phyloP scores from a whole-genome alignment of 768 basidiomycete species.

The Lenzites betulinus region DNA sequence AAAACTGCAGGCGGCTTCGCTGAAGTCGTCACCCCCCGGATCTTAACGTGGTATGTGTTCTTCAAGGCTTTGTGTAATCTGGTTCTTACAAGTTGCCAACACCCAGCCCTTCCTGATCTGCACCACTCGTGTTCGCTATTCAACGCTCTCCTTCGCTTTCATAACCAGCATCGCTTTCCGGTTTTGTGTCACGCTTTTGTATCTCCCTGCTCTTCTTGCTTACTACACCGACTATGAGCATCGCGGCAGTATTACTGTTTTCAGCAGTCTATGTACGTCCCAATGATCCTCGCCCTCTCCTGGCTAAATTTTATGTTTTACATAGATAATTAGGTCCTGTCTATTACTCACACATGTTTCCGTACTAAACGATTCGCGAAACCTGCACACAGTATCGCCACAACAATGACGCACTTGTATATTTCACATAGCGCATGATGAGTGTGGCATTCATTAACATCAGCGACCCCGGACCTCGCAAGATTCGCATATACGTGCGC shows the following conservation, averaged over 20 bases:
- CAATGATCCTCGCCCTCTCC: too few species aligned
- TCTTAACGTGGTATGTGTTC: background rate
- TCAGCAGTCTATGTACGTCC: background rate
- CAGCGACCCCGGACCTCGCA: too few species aligned
- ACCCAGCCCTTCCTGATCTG: too few species aligned
- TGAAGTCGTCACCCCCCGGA: background rate
- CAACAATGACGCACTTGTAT: slow-evolving; percentile 5
- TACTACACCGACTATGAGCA: background rate
- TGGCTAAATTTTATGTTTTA: too few species aligned
- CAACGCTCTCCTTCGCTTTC: background rate
- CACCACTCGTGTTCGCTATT: too few species aligned
- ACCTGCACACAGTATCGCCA: background rate
- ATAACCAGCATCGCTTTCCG: background rate
- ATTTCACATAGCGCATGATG: too few species aligned
- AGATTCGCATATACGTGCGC: too few species aligned
- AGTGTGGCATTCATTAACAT: too few species aligned
- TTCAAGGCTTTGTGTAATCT: background rate
- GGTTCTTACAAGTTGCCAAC: background rate
- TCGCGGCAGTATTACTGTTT: background rate
- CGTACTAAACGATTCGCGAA: background rate
- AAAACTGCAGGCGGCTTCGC: slow-evolving; percentile 35
- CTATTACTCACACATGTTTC: too few species aligned
- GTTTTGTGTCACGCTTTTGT: background rate
- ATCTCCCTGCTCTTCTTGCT: background rate
- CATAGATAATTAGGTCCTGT: too few species aligned